These are phyloP conservation scores for Sugiyamaella grinbergsii DNA, from an alignment of 1,139 yeast genomes.

Conservation along the genomic window DNA sequence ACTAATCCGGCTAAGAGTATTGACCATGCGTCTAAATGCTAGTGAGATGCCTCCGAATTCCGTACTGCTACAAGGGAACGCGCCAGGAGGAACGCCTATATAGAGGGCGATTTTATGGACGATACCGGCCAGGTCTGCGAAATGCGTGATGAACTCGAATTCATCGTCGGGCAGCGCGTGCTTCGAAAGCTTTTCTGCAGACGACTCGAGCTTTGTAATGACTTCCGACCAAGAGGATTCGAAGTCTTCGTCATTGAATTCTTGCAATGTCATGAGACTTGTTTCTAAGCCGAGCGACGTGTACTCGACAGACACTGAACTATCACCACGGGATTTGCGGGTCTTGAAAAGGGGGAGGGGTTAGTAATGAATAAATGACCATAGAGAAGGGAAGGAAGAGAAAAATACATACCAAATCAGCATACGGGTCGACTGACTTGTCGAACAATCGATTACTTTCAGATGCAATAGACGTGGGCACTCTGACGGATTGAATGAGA, in stretches of 20 bases:
- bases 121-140: conserved; percentile 30
- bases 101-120: conserved; percentile 34
- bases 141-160: conserved; percentile 17
- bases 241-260: conserved; percentile 20
- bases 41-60: conserved; percentile 33
- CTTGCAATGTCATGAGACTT: conserved; percentile 20
- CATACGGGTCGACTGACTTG: conserved; percentile 27
- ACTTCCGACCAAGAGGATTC: conserved; percentile 25
- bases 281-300: conserved; percentile 21
- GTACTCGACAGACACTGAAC: conserved; percentile 20
- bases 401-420: conserved; percentile 26
- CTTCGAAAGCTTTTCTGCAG: conserved; percentile 9
- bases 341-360: conserved; percentile 1
- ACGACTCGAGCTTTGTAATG: conserved; percentile 13
- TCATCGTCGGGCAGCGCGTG: conserved; percentile 17
- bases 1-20: conserved; percentile 32
- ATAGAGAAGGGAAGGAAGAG: not conserved
- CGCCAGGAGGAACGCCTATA: conserved; percentile 38
- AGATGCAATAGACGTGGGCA: conserved; percentile 13
- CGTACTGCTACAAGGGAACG: conserved; percentile 31
- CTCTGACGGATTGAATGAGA: conserved; percentile 11
- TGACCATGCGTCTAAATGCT: conserved; percentile 34
- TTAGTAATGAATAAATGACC: conserved; percentile 2
- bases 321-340: conserved; percentile 15
- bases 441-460: conserved; percentile 19